These are phyloP conservation scores for Stentor coeruleus DNA, from an alignment of 73 alveolate species.

Conservation along the genomic window DNA sequence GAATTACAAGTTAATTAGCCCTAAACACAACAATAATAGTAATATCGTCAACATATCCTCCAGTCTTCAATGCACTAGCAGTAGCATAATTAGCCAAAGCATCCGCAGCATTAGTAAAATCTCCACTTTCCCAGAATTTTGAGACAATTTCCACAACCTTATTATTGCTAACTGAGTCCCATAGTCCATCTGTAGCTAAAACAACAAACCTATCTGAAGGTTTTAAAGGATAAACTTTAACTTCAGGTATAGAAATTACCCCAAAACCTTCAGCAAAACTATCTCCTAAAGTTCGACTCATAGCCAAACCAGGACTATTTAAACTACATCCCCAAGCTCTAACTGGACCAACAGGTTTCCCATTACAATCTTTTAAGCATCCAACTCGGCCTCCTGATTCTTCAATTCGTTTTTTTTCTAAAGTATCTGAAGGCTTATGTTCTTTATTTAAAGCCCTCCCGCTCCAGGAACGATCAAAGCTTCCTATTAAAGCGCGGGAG, in stretches of 20 bases:
- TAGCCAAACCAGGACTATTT: constrained; percentile 40
- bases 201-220: background rate
- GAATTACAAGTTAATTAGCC: no score
- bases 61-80: background rate
- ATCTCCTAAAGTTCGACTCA: constrained; percentile 42
- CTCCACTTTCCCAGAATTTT: background rate
- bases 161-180: background rate
- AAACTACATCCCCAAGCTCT: constrained; percentile 38
- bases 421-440: constrained; percentile 85
- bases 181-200: constrained; percentile 17
- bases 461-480: constrained; percentile 35
- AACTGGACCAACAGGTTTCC: constrained; percentile 32
- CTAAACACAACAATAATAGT: background rate
- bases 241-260: constrained; percentile 34
- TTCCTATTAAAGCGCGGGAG: constrained; percentile 66
- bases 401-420: constrained; percentile 75
- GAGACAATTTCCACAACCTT: background rate
- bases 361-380: constrained; percentile 55
- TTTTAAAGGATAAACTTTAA: background rate
- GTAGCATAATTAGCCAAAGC: background rate
- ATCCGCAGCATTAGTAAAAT: background rate
- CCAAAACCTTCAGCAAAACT: constrained; percentile 34
- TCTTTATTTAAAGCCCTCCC: constrained; percentile 60
- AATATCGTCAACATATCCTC: background rate
- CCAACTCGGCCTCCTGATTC: constrained; percentile 80